Evolutionary conservation across 345 rosid species (phyloP).

Genomic region (Carallia brachiata): DNA sequence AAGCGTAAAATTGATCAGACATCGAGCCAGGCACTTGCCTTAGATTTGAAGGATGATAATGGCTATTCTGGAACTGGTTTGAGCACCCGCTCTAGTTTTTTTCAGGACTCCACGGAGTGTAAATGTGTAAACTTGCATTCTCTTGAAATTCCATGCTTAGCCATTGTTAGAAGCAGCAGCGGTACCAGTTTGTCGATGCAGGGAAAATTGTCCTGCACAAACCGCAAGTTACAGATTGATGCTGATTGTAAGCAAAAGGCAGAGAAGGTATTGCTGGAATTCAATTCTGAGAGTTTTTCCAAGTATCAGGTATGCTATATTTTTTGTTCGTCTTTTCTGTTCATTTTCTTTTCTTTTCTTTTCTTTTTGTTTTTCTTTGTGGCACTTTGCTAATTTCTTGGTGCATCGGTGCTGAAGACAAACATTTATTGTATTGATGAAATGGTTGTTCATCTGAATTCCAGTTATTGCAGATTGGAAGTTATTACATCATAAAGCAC

Average conservation of each 20-base stretch:
- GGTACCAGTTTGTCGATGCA: slow-evolving; percentile 23
- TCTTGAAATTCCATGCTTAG: slow-evolving; percentile 52
- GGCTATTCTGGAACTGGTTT: slow-evolving; percentile 7
- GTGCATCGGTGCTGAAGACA: slow-evolving; percentile 1
- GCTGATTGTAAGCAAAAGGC: slow-evolving; percentile 28
- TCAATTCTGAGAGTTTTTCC: slow-evolving; percentile 35
- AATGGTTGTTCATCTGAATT: slow-evolving; percentile 21
- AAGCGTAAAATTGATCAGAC: slow-evolving; percentile 38
- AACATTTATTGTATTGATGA: neutral
- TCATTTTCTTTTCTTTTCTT: too few relatives aligned
- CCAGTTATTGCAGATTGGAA: slow-evolving; percentile 75
- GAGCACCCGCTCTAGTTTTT: slow-evolving; percentile 13
- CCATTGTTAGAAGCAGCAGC: slow-evolving; percentile 40
- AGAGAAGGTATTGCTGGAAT: slow-evolving; percentile 61
- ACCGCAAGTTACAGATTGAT: slow-evolving; percentile 28
- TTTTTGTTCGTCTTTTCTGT: neutral
- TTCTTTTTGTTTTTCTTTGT: neutral
- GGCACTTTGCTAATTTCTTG: neutral
- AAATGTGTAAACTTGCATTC: slow-evolving; percentile 21
- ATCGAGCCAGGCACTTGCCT: slow-evolving; percentile 20
- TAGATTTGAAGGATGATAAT: slow-evolving; percentile 18
- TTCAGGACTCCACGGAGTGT: slow-evolving; percentile 5
- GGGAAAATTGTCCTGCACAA: slow-evolving; percentile 42
- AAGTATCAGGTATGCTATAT: slow-evolving; percentile 47
- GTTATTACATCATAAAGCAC: slow-evolving; percentile 63